Percentiles rank a stretch among this genome's conserved stretches.
Conservation (phyloP, 371 early-diverging fungal species). For the Rhizopus arrhizus region DNA sequence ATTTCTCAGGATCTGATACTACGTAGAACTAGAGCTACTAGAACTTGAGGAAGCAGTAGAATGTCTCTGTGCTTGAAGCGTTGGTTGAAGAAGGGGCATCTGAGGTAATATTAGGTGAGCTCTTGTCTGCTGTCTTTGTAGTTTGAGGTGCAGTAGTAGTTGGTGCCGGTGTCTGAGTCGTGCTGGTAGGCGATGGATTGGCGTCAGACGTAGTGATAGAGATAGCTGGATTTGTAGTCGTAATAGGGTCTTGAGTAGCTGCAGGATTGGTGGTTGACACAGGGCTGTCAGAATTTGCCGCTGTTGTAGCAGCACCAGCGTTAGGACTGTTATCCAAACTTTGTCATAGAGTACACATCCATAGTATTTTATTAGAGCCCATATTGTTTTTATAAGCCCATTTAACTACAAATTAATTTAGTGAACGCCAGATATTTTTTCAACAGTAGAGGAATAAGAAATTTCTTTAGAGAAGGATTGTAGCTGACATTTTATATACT, state of each 20-base stretch:
- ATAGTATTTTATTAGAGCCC: too few species aligned
- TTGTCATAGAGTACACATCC: too few species aligned
- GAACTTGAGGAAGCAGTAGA: background rate
- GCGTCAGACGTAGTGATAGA: conserved; percentile 1
- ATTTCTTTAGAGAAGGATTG: too few species aligned
- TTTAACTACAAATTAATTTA: too few species aligned
- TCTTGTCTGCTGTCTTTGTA: background rate
- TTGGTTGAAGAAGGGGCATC: conserved; percentile 4
- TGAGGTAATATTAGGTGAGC: background rate
- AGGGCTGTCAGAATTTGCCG: background rate
- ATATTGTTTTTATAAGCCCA: too few species aligned
- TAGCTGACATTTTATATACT: too few species aligned
- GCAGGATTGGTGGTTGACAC: conserved; percentile 1
- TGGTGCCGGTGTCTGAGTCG: background rate
- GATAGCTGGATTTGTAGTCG: background rate
- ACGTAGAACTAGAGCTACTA: too few species aligned
- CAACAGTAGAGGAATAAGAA: too few species aligned
- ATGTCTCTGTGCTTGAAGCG: background rate
- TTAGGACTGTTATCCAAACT: too few species aligned
- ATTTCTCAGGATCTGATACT: too few species aligned
- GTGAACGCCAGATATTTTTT: too few species aligned
- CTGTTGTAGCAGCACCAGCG: background rate
- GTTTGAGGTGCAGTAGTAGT: background rate
- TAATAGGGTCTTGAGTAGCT: background rate
- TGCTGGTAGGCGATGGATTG: conserved; percentile 8